These are phyloP conservation scores for Colletotrichum destructivum DNA, from an alignment of 2,329 filamentous ascomycete species.

Conservation along the genomic window DNA sequence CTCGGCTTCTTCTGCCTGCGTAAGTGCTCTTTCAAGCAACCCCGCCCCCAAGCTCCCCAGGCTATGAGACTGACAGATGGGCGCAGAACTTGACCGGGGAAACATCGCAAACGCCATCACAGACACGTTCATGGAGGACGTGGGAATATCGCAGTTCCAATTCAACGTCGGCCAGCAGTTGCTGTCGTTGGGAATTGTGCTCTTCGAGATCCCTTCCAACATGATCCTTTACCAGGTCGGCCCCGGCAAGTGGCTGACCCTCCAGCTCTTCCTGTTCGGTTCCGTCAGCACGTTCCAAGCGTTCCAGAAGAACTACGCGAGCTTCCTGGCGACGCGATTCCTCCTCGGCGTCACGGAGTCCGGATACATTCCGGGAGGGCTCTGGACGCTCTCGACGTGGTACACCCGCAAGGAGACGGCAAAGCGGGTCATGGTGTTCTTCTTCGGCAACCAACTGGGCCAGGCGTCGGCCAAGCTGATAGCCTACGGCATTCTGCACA, in stretches of 20 bases:
- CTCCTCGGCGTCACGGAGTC: constrained; percentile 68
- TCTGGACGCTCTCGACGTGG: constrained; percentile 69
- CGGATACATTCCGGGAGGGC: constrained; percentile 68
- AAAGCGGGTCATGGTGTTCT: constrained; percentile 68
- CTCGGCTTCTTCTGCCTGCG: constrained; percentile 61
- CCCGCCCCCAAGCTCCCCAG: no score
- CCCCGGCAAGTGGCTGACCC: constrained; percentile 67
- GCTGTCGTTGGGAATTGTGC: constrained; percentile 63
- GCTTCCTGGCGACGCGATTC: constrained; percentile 65
- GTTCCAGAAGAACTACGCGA: constrained; percentile 62
- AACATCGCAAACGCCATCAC: constrained; percentile 55
- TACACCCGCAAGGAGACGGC: constrained; percentile 68
- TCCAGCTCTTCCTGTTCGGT: constrained; percentile 68
- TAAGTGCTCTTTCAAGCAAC: constrained; percentile 44
- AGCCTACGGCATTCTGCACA: constrained; percentile 64
- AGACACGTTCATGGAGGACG: constrained; percentile 63
- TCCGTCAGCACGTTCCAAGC: constrained; percentile 69
- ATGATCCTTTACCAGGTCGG: constrained; percentile 63
- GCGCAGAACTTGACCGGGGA: constrained; percentile 55
- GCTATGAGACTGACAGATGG: not conserved
- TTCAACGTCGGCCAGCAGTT: constrained; percentile 68
- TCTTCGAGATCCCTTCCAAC: constrained; percentile 63
- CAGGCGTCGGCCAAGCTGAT: constrained; percentile 59
- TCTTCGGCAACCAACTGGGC: constrained; percentile 69
- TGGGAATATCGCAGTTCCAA: constrained; percentile 64